Evolutionary conservation across 176 grass and related monocot genomes (phyloP), one percentile per base, ranked within the genome.

Genomic region (Puccinellia tenuiflora): DNA sequence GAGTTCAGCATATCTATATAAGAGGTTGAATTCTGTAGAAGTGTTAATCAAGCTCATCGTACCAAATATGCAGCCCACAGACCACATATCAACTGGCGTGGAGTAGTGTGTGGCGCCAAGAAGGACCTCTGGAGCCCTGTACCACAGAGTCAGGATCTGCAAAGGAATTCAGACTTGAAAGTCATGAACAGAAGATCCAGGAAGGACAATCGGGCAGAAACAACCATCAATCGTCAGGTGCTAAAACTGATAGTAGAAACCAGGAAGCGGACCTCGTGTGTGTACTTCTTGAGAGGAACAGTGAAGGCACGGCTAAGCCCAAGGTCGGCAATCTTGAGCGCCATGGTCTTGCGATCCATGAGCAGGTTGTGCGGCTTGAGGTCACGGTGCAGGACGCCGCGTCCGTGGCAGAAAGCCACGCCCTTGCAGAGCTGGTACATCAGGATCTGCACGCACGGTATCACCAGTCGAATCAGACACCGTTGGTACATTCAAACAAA

Each of bases 401-500:
- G 96, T 18, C 96, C 85, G 62, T 99, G 93, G 75, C 85, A 82
- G 80, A 99, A 99, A 26, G 93, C 83, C 9, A 99, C 78, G 54
- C 96, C 93, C 85, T 99, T 96, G 86, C 93, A 99, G 9, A 99
- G 88, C 64, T 99, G 96, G 79, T 96, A 96, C 91, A 96, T 96
- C 78, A 99, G 85, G 88, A 96, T 90, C 96, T 99, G 96, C 38
- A 81, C 17, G 63, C n/a, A 60, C 20, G 5, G 47, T 78, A 76
- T 14, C 65, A 7, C 1, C 67, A 25, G 26, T 62, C 16, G 8
- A 66, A 22, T 75, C 68, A 88, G 39, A 21, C 4, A 13, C 4
- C 17, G 22, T 7, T 1, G 0, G 53, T 0, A 5, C 83, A 86
- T 89, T 79, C 43, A 1, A 62, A 62, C 82, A 85, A 82, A 83